A percentile compares a stretch with the other conserved stretches of the same genome.
phyloP scores from a whole-genome alignment of 257 asterid species.

The Leptodermis oblonga region DNA sequence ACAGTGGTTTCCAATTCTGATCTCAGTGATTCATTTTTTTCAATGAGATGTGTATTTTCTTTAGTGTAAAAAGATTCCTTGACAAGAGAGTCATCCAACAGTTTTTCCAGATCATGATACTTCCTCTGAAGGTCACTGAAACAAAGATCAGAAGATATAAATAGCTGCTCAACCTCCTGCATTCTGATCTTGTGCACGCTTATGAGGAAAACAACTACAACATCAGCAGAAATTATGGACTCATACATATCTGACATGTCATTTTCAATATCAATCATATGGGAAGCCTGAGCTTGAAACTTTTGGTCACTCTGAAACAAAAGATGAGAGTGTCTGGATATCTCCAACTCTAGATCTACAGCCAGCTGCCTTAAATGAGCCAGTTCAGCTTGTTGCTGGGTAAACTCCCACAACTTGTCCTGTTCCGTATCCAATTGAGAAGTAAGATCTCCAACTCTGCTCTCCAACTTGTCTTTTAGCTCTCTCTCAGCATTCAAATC shows the following conservation, averaged over 20 bases:
- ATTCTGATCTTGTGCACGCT: constrained; percentile 38
- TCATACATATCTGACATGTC: constrained; percentile 51
- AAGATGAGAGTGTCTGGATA: constrained; percentile 45
- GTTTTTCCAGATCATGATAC: constrained; percentile 37
- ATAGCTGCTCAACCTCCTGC: constrained; percentile 40
- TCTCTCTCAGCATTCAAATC: constrained; percentile 47
- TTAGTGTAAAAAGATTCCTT: constrained; percentile 42
- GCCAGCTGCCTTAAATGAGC: constrained; percentile 42
- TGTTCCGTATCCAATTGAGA: constrained; percentile 40
- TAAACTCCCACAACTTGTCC: constrained; percentile 32
- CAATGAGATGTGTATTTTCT: constrained; percentile 42
- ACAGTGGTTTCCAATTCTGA: constrained; percentile 47
- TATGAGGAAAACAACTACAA: constrained; percentile 42
- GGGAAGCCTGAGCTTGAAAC: constrained; percentile 34
- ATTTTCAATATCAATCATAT: constrained; percentile 43
- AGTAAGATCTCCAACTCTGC: constrained; percentile 47
- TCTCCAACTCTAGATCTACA: constrained; percentile 57
- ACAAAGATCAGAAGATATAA: constrained; percentile 40
- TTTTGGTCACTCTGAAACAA: constrained; percentile 46
- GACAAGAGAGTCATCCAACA: constrained; percentile 36
- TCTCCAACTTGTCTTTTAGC: constrained; percentile 47
- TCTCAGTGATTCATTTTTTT: constrained; percentile 36
- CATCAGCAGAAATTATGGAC: constrained; percentile 47
- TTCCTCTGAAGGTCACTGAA: constrained; percentile 39
- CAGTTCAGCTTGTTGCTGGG: constrained; percentile 51